Evolutionary conservation across 257 asterid genomes (phyloP).

Genomic region (Cruciata laevipes): DNA sequence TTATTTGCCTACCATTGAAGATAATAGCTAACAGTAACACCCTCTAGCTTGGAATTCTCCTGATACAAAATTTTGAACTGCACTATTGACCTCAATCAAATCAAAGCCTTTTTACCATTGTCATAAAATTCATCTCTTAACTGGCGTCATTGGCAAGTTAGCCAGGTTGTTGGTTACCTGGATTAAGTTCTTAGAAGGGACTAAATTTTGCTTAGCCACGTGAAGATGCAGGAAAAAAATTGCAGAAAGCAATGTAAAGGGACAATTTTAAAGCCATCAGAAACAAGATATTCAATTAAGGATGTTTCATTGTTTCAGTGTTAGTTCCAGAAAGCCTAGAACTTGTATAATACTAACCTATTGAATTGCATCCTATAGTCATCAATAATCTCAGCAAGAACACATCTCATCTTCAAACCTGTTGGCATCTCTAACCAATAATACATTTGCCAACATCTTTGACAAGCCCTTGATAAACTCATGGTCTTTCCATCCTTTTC

Average conservation of each 20-base stretch:
- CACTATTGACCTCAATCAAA: too few species aligned
- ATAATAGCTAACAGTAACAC: too few species aligned
- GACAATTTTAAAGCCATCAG: background rate
- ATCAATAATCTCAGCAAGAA: slow-evolving; percentile 47
- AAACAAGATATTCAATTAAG: background rate
- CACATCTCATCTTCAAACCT: slow-evolving; percentile 44
- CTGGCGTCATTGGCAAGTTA: too few species aligned
- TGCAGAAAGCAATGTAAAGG: background rate
- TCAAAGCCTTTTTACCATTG: too few species aligned
- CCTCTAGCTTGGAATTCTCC: slow-evolving; percentile 2
- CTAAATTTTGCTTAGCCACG: background rate
- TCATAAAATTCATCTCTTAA: too few species aligned
- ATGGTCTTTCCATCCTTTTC: slow-evolving; percentile 28
- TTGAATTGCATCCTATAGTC: slow-evolving; percentile 1
- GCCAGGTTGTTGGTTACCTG: too few species aligned
- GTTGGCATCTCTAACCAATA: slow-evolving; percentile 46
- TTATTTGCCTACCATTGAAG: too few species aligned
- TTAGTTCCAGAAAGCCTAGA: background rate
- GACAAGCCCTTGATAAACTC: slow-evolving; percentile 47
- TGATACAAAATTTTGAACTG: too few species aligned
- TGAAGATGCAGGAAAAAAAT: too few species aligned
- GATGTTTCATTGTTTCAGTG: background rate
- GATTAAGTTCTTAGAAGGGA: too few species aligned
- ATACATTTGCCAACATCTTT: slow-evolving; percentile 26
- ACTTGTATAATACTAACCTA: background rate